Evolutionary conservation across 768 basidiomycete genomes (phyloP).

Genomic region (Lactarius sanguifluus): DNA sequence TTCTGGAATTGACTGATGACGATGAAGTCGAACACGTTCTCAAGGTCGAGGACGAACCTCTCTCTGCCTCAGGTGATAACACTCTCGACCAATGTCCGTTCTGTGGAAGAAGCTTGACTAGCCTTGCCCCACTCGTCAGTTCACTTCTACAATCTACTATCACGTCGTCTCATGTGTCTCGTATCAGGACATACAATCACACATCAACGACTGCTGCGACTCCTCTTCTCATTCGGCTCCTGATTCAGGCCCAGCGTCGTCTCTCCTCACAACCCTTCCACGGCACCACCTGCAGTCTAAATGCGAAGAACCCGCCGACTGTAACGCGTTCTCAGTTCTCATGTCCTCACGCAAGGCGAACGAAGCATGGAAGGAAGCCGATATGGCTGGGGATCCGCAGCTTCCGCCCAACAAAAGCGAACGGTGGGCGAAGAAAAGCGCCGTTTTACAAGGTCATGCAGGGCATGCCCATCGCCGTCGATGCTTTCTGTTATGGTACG

Average conservation of each 20-base stretch:
- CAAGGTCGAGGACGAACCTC: slow-evolving; percentile 31
- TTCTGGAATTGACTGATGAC: slow-evolving; percentile 31
- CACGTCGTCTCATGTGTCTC: not conserved
- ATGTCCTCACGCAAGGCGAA: slow-evolving; percentile 87
- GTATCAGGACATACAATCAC: slow-evolving; percentile 48
- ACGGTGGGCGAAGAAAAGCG: slow-evolving; percentile 63
- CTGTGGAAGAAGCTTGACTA: slow-evolving; percentile 36
- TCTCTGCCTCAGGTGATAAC: not conserved
- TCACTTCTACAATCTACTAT: slow-evolving; percentile 20
- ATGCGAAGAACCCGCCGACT: slow-evolving; percentile 22
- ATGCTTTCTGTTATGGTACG: slow-evolving; percentile 92
- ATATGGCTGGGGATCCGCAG: slow-evolving; percentile 50
- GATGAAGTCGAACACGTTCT: slow-evolving; percentile 35
- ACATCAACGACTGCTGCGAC: slow-evolving; percentile 61
- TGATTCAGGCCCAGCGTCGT: not conserved
- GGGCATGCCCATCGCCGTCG: slow-evolving; percentile 98
- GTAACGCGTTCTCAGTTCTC: slow-evolving; percentile 72
- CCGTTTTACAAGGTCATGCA: slow-evolving; percentile 96
- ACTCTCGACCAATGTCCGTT: slow-evolving; percentile 35
- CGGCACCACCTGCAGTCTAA: slow-evolving; percentile 22
- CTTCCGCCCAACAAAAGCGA: slow-evolving; percentile 47
- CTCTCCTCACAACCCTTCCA: slow-evolving; percentile 29
- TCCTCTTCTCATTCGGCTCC: slow-evolving; percentile 24
- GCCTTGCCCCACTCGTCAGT: slow-evolving; percentile 35
- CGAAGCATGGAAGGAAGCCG: slow-evolving; percentile 82